Base-by-base conservation (phyloP, 2,329 filamentous ascomycete species). In the Ophiocordyceps australis region DNA sequence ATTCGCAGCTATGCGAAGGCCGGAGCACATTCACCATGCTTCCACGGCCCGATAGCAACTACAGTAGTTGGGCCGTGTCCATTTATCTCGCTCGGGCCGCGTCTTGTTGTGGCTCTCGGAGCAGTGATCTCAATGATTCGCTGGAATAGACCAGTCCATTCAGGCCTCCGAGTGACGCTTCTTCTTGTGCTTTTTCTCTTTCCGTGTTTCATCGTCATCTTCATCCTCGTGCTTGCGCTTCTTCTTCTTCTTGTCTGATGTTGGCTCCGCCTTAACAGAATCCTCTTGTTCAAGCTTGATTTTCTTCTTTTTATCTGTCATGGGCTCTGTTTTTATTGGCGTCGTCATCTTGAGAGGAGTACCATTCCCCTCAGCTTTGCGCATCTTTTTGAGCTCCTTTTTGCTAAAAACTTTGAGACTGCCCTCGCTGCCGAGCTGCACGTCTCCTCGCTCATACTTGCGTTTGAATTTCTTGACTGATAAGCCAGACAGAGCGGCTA, bases 381-480 rank as follows among this genome's bases (percentile, higher is more conserved):
- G 70, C 30, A 64, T 54, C 59, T 78, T 77, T 63, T 80, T 80
- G 41, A 75, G 49, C 24, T 79, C 73, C 56, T 80, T 81, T 62
- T 81, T 81, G 58, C 70, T 78, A 39, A 73, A 51, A 4, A 78
- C 59, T 37, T 67, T 60, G 21, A 76, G 70, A 26, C 62, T 72
- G 30, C 76, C 76, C 32, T 77, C 66, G 9, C 55, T 53, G 38
- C 62, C 62, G 35, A 82, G 55, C 43, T 69, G 59, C 35, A 83
- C 75, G 42, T 82, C 74, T 20, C 78, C 78, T 33, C 74, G 65
- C 52, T 79, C 76, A 37, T 71, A 71, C 62, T 82, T 82, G 47
- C 74, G 65, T 59, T 77, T 72, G 55, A 82, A 83, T 54, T 80
- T 76, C 56, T 69, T 70, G 28, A 78, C 65, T 7, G 73, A 77